Base-by-base conservation (phyloP, 2,329 filamentous ascomycete species). In the Alternaria angustiovoidea region DNA sequence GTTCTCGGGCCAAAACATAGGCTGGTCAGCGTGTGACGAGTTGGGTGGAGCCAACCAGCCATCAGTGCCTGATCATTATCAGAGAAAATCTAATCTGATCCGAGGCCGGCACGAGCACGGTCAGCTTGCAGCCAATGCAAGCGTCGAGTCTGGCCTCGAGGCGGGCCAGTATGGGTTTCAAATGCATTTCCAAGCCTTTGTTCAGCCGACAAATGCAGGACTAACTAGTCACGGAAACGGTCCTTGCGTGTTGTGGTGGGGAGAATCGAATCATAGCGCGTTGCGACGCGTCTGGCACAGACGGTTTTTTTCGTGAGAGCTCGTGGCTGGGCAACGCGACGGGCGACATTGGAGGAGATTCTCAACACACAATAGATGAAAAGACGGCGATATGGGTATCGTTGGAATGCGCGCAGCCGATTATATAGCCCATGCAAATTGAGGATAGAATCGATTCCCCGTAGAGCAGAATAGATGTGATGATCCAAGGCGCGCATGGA, bases 211-310 rank as follows among this genome's bases (percentile, higher is more conserved):
- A 62, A 56, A 64, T 53, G 54, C 63, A 58, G 59, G 56, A 61
- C 68, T 66, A 70, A 68, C 68, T 67, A 28, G 54, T 59, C 57
- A 51, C 63, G 67, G 69, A 68, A 66, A 52, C 58, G 62, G 65
- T 62, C 59, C 63, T 62, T 72, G 70, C 64, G 53, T 72, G 68
- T 73, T 73, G 62, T 74, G 69, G 72, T 75, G 72, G 72, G 65
- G 59, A 46, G 55, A 58, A 56, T 57, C 72, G 66, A 73, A 71
- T 74, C 65, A 69, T 63, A 63, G 67, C 73, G 74, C 72, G 73
- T 75, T 65, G 63, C 57, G 67, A 63, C 73, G 73, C 73, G 72
- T 70, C 62, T 57, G 57, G 67, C 68, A 70, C 68, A 66, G 69
- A 72, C 46, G 66, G 61, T 59, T 68, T 67, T 67, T 67, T 48